Conservation (phyloP, 2,329 filamentous ascomycete species). For the Hypoxylon sp. region DNA sequence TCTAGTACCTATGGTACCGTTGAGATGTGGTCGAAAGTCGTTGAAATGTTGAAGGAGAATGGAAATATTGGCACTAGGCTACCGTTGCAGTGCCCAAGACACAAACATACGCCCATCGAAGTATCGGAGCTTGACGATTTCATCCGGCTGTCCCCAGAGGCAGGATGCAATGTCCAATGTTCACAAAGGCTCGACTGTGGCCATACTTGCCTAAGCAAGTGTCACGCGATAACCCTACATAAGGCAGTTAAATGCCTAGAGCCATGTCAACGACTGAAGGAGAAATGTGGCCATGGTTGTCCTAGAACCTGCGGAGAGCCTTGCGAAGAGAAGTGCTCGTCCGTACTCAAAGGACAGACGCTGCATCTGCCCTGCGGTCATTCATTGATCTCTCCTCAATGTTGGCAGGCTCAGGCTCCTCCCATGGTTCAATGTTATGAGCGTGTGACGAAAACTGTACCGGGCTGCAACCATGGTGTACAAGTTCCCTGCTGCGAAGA, state of each 20-base stretch:
- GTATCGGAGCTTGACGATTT: conserved; percentile 72
- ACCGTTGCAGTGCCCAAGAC: conserved; percentile 69
- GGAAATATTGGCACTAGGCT: conserved; percentile 66
- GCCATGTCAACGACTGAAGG: conserved; percentile 59
- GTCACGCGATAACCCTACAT: conserved; percentile 65
- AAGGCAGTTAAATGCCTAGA: conserved; percentile 62
- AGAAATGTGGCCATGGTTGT: conserved; percentile 63
- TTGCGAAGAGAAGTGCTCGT: conserved; percentile 59
- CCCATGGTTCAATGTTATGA: conserved; percentile 63
- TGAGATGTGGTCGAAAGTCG: conserved; percentile 74
- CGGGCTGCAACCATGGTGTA: conserved; percentile 69
- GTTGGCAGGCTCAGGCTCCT: conserved; percentile 62
- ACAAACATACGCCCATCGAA: conserved; percentile 66
- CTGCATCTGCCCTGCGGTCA: conserved; percentile 62
- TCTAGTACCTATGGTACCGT: conserved; percentile 69
- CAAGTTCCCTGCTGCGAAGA: conserved; percentile 66
- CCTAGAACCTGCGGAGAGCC: conserved; percentile 60
- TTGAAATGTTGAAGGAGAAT: conserved; percentile 63
- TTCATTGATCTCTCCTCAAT: conserved; percentile 51
- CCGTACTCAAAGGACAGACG: conserved; percentile 51
- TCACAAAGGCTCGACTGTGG: conserved; percentile 64
- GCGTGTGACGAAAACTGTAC: conserved; percentile 63
- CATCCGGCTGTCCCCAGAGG: conserved; percentile 69
- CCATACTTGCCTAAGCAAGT: conserved; percentile 62
- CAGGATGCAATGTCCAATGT: conserved; percentile 71